A percentile compares a stretch with the other conserved stretches of the same genome.
These are phyloP conservation scores for Geranomyces michiganensis DNA, from an alignment of 192 early-diverging fungal species.

Conservation along the genomic window DNA sequence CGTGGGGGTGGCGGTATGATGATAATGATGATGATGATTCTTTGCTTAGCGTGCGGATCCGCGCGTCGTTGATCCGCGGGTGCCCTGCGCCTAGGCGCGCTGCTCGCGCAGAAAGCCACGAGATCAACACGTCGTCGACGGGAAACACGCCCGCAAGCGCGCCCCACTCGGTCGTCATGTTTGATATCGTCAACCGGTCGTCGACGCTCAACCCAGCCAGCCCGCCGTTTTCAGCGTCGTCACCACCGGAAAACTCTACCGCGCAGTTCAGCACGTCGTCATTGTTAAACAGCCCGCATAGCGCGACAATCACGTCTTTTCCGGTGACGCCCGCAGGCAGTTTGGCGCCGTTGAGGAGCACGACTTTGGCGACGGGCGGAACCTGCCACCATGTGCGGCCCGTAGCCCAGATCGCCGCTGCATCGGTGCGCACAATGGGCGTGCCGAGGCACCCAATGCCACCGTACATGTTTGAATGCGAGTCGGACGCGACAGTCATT, in stretches of 20 bases:
- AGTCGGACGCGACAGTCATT: conserved; percentile 96
- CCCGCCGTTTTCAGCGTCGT: conserved; percentile 37
- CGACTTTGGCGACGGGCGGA: conserved; percentile 90
- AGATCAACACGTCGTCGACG: conserved; percentile 78
- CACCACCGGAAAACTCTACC: conserved; percentile 86
- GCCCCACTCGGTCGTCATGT: conserved; percentile 99
- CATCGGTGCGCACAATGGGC: conserved; percentile 97
- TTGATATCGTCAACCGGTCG: conserved; percentile 93
- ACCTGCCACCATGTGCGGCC: conserved; percentile 99
- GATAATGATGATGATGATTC: too few species aligned
- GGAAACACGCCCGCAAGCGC: conserved; percentile 96
- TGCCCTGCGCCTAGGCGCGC: conserved; percentile 49
- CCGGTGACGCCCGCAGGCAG: conserved; percentile 86
- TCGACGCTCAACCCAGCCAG: conserved; percentile 72
- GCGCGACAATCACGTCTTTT: conserved; percentile 94
- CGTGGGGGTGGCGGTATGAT: too few species aligned
- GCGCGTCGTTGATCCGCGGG: conserved; percentile 47
- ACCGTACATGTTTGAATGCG: conserved; percentile 99
- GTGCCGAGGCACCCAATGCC: conserved; percentile 95
- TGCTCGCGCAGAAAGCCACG: conserved; percentile 71
- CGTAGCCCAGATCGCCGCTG: conserved; percentile 98
- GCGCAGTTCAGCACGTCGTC: conserved; percentile 97
- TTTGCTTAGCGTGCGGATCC: conserved; percentile 32
- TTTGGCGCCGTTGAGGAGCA: conserved; percentile 65
- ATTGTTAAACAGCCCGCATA: conserved; percentile 89